Conservation (phyloP, 2,329 filamentous ascomycete genomes). For the Aspergillus felis region DNA sequence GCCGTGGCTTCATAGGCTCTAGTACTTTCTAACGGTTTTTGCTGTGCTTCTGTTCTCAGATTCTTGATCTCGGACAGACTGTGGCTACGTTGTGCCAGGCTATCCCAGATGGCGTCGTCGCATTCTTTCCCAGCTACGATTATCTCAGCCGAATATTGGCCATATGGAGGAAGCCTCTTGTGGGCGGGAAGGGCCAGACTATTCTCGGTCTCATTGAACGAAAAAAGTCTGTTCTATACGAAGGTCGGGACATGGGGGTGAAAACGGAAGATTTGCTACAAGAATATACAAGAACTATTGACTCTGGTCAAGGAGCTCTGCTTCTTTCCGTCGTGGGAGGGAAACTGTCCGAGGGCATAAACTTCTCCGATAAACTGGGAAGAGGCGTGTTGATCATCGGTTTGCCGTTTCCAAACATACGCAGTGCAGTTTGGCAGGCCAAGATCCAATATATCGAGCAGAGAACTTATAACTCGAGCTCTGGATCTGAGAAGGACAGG, state of each 20-base stretch:
- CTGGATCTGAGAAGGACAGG: constrained; percentile 25
- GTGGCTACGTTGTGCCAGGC: constrained; percentile 67
- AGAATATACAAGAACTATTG: constrained; percentile 68
- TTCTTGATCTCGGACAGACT: constrained; percentile 68
- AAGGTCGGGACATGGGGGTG: constrained; percentile 42
- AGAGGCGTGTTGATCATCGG: constrained; percentile 89
- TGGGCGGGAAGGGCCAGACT: constrained; percentile 23
- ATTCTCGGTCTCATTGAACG: constrained; percentile 29
- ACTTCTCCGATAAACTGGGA: constrained; percentile 88
- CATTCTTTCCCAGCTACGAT: constrained; percentile 93
- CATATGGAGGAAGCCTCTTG: constrained; percentile 53
- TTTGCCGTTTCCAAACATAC: constrained; percentile 85
- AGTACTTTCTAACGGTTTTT: constrained; percentile 2
- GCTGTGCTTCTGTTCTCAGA: constrained; percentile 29
- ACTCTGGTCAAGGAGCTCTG: constrained; percentile 62
- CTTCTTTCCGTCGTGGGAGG: constrained; percentile 90
- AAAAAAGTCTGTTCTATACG: constrained; percentile 50
- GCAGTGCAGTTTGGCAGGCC: constrained; percentile 87
- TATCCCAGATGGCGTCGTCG: constrained; percentile 84
- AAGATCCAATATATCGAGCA: constrained; percentile 82
- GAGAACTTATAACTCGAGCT: constrained; percentile 39
- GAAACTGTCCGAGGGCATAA: constrained; percentile 95
- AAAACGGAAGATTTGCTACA: constrained; percentile 66
- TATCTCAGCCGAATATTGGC: constrained; percentile 74
- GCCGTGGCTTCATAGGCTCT: background rate